These are phyloP conservation scores for Cyberlindnera misumaiensis DNA, from an alignment of 805 yeast species.

Conservation along the genomic window DNA sequence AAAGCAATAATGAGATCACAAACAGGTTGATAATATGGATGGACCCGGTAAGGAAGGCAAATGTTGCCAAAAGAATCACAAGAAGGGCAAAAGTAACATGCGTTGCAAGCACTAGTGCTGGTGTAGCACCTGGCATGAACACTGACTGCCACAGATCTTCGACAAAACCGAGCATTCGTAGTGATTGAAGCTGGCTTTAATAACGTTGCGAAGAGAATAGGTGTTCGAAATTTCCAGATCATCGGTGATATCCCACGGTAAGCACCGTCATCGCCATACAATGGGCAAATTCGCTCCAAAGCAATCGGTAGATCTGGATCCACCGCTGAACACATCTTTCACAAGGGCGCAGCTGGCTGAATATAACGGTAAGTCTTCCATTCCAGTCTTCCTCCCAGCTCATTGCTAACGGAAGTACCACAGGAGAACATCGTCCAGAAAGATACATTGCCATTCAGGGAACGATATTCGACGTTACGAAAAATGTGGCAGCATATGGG, in stretches of 20 bases:
- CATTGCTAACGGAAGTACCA: background rate
- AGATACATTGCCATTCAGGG: slow-evolving; percentile 76
- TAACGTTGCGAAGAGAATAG: no score
- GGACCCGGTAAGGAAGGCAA: slow-evolving; percentile 50
- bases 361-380: slow-evolving; percentile 36
- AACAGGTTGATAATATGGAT: slow-evolving; percentile 58
- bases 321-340: slow-evolving; percentile 41
- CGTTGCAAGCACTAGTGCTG: slow-evolving; percentile 83
- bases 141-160: slow-evolving; percentile 83
- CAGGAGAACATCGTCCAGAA: slow-evolving; percentile 23
- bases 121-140: slow-evolving; percentile 89
- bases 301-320: slow-evolving; percentile 41
- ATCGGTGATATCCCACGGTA: no score
- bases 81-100: slow-evolving; percentile 73
- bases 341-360: slow-evolving; percentile 35
- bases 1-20: slow-evolving; percentile 55
- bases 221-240: no score
- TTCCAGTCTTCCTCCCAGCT: background rate
- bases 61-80: slow-evolving; percentile 44
- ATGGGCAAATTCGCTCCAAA: slow-evolving; percentile 44
- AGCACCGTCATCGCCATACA: background rate
- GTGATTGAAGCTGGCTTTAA: no score
- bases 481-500: slow-evolving; percentile 63
- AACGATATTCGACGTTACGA: slow-evolving; percentile 68
- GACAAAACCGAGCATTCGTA: slow-evolving; percentile 37